These are phyloP conservation scores for Ramaria sp. DNA, from an alignment of 768 basidiomycete species.

Conservation along the genomic window DNA sequence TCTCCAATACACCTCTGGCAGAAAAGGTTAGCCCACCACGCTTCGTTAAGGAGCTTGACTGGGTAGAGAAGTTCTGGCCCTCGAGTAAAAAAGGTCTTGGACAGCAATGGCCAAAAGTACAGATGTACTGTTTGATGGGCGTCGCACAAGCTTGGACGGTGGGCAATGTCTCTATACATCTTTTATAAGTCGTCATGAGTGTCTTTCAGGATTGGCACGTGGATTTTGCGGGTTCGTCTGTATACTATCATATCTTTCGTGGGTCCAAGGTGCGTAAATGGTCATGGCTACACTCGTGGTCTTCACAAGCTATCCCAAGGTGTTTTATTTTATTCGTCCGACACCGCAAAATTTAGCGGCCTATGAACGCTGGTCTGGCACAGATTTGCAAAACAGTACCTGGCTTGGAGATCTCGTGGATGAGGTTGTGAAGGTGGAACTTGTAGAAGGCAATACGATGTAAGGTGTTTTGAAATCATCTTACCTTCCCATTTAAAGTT, in stretches of 20 bases:
- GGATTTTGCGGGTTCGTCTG: conserved; percentile 95
- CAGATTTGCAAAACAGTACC: conserved; percentile 72
- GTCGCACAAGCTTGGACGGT: conserved; percentile 92
- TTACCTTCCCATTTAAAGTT: not conserved
- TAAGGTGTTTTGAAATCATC: conserved; percentile 13
- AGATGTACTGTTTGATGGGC: conserved; percentile 95
- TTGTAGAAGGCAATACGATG: conserved; percentile 75
- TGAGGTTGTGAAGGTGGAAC: conserved; percentile 76
- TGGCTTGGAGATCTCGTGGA: conserved; percentile 95
- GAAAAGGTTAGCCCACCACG: conserved; percentile 74
- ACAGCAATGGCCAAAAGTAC: conserved; percentile 82
- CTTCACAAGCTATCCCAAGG: conserved; percentile 28
- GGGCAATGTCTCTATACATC: conserved; percentile 16
- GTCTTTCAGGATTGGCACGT: conserved; percentile 90
- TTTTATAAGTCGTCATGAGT: conserved; percentile 1
- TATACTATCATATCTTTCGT: conserved; percentile 90
- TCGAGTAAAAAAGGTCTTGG: conserved; percentile 60
- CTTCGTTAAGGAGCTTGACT: conserved; percentile 82
- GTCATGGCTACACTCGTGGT: conserved; percentile 1
- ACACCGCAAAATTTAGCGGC: conserved; percentile 76
- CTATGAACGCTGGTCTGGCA: conserved; percentile 91
- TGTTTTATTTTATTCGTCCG: conserved; percentile 93
- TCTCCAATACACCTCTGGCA: conserved; percentile 75
- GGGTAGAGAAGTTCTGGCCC: conserved; percentile 97
- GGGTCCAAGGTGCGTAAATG: conserved; percentile 59